phyloP scores from a whole-genome alignment of 2,329 filamentous ascomycete species.

The Akanthomyces lecanii region DNA sequence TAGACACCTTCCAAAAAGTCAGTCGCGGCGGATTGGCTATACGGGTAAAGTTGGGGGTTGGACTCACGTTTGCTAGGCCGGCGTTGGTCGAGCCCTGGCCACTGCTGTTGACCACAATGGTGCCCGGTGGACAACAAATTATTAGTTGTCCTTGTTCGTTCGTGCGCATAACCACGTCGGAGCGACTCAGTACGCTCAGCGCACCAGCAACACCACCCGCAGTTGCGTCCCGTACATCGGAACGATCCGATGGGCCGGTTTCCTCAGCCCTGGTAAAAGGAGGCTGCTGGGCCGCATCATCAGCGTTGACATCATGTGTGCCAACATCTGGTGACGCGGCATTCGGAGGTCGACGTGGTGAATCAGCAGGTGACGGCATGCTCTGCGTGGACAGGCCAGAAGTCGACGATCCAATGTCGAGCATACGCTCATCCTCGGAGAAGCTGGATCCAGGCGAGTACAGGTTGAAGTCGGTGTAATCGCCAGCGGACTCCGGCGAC shows the following conservation, averaged over 20 bases:
- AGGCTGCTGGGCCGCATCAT: not conserved
- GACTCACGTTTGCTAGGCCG: conserved; percentile 20
- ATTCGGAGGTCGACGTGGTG: conserved; percentile 8
- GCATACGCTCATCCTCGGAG: conserved; percentile 46
- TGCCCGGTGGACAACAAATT: conserved; percentile 17
- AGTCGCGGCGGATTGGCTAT: conserved; percentile 18
- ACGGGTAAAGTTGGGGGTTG: not conserved
- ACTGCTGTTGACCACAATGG: conserved; percentile 12
- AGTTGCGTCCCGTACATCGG: not conserved
- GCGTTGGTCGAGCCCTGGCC: not conserved
- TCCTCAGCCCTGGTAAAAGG: conserved; percentile 12
- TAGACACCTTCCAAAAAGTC: conserved; percentile 22
- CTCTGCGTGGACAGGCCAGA: conserved; percentile 13
- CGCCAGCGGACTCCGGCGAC: conserved; percentile 19
- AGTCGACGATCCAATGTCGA: conserved; percentile 25
- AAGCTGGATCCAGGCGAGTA: conserved; percentile 48
- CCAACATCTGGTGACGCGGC: not conserved
- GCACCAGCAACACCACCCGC: not conserved
- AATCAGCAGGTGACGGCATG: conserved; percentile 14
- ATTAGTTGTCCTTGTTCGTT: conserved; percentile 15
- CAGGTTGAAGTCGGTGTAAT: conserved; percentile 54
- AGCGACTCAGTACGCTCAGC: conserved; percentile 4
- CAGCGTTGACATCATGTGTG: no score
- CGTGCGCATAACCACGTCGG: conserved; percentile 11
- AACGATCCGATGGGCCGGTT: not conserved